phyloP scores from a whole-genome alignment of 164 flowering plant species.

The Litsea cubeba region DNA sequence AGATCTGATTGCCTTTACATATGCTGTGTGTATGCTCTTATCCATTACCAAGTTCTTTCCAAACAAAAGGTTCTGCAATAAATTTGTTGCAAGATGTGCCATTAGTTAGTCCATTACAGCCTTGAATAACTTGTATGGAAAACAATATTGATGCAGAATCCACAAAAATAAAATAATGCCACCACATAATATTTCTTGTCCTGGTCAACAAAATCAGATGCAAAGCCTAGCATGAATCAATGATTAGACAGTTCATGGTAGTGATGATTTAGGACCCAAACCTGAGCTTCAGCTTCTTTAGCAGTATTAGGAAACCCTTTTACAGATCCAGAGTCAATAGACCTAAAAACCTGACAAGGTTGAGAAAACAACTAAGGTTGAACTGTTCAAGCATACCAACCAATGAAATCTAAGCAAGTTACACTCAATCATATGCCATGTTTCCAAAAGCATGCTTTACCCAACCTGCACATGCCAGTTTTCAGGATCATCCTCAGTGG shows the following conservation, averaged over 20 bases:
- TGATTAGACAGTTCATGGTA: neutral
- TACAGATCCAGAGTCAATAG: slow-evolving; percentile 84
- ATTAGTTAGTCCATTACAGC: neutral
- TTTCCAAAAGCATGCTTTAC: neutral
- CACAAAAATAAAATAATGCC: neutral
- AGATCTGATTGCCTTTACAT: slow-evolving; percentile 75
- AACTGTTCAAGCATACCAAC: neutral
- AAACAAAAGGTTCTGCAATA: slow-evolving; percentile 57
- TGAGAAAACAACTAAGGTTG: slow-evolving; percentile 10
- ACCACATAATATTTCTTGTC: neutral
- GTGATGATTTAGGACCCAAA: slow-evolving; percentile 12
- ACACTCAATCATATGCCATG: neutral
- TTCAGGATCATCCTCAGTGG: slow-evolving; percentile 55
- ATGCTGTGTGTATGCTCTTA: slow-evolving; percentile 78
- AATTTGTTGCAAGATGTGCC: slow-evolving; percentile 3
- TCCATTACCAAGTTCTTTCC: slow-evolving; percentile 60
- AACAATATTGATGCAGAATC: neutral
- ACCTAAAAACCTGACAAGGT: slow-evolving; percentile 62
- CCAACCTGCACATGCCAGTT: slow-evolving; percentile 85
- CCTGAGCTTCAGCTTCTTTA: slow-evolving; percentile 37
- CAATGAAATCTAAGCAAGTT: slow-evolving; percentile 5
- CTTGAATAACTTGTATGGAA: neutral
- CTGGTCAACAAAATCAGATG: neutral
- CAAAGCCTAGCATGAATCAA: neutral
- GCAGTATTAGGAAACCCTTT: slow-evolving; percentile 56